These are phyloP conservation scores for Aureobasidium sp. DNA, from an alignment of 2,329 filamentous ascomycete genomes.

Conservation along the genomic window DNA sequence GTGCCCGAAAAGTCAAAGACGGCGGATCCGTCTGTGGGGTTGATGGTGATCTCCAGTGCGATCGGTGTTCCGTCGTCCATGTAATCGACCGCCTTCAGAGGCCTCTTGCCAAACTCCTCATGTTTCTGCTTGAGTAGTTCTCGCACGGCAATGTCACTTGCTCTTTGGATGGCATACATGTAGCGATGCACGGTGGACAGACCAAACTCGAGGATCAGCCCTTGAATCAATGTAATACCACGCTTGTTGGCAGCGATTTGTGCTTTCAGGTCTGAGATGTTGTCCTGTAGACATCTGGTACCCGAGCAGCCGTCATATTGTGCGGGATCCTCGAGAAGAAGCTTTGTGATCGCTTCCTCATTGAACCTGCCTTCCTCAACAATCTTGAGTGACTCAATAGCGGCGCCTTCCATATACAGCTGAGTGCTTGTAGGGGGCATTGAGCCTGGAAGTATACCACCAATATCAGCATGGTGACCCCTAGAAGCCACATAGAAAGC, in stretches of 20 bases:
- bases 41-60: conserved; percentile 13
- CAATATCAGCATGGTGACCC: conserved; percentile 28
- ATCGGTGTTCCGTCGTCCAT: conserved; percentile 16
- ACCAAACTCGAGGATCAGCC: conserved; percentile 9
- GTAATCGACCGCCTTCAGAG: conserved; percentile 14
- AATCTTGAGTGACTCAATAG: conserved; percentile 32
- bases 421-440: conserved; percentile 36
- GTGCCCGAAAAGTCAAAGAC: conserved; percentile 15
- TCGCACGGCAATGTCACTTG: conserved; percentile 5
- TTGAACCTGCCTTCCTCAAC: conserved; percentile 12
- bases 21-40: conserved; percentile 1
- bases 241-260: conserved; percentile 31
- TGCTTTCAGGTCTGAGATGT: conserved; percentile 32
- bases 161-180: conserved; percentile 14
- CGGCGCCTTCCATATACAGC: conserved; percentile 43
- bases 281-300: conserved; percentile 29
- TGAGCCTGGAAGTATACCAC: conserved; percentile 27
- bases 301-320: conserved; percentile 28
- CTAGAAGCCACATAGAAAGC: conserved; percentile 26
- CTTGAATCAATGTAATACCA: conserved; percentile 31
- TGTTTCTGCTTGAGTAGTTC: conserved; percentile 11
- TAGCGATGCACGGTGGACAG: conserved; percentile 10
- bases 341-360: conserved; percentile 17
- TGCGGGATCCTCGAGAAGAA: conserved; percentile 24
- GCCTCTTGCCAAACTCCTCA: background rate